phyloP scores from a whole-genome alignment of 2,329 filamentous ascomycete genomes.

The Pseudocercospora pini-densiflorae region DNA sequence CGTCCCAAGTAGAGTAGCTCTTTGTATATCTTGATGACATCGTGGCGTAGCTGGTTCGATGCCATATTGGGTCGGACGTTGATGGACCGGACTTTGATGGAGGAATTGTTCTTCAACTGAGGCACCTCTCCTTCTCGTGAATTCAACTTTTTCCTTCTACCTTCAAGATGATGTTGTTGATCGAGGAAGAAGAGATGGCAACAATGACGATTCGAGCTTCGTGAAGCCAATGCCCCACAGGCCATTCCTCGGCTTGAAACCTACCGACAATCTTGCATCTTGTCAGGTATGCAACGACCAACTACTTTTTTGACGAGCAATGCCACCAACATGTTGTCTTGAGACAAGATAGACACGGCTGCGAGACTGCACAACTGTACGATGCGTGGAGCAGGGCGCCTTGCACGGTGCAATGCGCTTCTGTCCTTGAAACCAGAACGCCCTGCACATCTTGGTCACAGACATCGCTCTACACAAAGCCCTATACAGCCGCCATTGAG shows the following conservation, averaged over 20 bases:
- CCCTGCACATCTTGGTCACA: not conserved
- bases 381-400: not conserved
- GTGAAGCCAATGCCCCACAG: not conserved
- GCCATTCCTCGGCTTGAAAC: not conserved
- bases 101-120: not conserved
- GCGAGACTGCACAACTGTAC: not conserved
- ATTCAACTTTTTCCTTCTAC: not conserved
- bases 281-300: not conserved
- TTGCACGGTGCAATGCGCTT: not conserved
- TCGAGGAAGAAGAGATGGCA: not conserved
- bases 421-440: not conserved
- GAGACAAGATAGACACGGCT: not conserved
- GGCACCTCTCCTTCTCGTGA: not conserved
- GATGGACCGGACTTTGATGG: not conserved
- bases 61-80: conserved; percentile 18
- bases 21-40: conserved; percentile 90
- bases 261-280: not conserved
- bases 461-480: conserved; percentile 14
- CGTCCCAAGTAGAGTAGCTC: conserved; percentile 83
- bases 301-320: not conserved
- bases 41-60: conserved; percentile 60
- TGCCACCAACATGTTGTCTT: not conserved
- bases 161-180: not conserved
- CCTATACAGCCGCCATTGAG: conserved; percentile 42
- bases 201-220: not conserved